Evolutionary conservation across 331 rosid species (phyloP).

Genomic region (Pyracantha coccinea): DNA sequence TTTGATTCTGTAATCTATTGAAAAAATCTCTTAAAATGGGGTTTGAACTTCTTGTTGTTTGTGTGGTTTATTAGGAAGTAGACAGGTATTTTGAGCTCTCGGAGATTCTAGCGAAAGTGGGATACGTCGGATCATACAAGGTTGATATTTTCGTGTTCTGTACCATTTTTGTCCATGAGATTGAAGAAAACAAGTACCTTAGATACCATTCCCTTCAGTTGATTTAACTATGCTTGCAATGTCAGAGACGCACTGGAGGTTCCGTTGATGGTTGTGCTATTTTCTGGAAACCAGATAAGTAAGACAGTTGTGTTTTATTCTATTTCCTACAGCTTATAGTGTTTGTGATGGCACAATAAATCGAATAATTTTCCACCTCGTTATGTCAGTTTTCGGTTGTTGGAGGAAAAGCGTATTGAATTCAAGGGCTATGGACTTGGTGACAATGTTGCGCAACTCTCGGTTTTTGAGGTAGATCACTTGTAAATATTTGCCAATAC

Average conservation of each 20-base stretch:
- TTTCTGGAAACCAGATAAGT: conserved; percentile 84
- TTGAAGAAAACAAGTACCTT: not conserved
- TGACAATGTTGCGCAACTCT: conserved; percentile 87
- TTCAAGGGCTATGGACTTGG: conserved; percentile 72
- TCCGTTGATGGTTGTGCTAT: conserved; percentile 72
- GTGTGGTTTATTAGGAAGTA: conserved; percentile 53
- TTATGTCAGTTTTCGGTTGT: conserved; percentile 49
- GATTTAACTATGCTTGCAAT: not conserved
- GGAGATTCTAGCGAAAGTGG: conserved; percentile 48
- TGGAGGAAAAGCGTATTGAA: conserved; percentile 60
- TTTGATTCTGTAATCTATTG: not conserved
- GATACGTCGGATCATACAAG: conserved; percentile 73
- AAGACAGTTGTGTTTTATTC: conserved; percentile 7
- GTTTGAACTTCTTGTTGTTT: not conserved
- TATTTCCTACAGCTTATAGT: not conserved
- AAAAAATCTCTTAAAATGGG: not conserved
- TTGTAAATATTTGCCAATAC: conserved; percentile 11
- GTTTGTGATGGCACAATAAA: conserved; percentile 11
- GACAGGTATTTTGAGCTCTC: conserved; percentile 69
- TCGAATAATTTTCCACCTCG: conserved; percentile 8
- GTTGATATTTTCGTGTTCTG: conserved; percentile 23
- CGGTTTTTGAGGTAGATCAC: conserved; percentile 66
- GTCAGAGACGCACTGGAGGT: conserved; percentile 87
- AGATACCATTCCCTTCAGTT: not conserved
- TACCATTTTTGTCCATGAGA: not conserved